Base-by-base conservation (phyloP, 129 eudicot species). In the Centella asiatica region DNA sequence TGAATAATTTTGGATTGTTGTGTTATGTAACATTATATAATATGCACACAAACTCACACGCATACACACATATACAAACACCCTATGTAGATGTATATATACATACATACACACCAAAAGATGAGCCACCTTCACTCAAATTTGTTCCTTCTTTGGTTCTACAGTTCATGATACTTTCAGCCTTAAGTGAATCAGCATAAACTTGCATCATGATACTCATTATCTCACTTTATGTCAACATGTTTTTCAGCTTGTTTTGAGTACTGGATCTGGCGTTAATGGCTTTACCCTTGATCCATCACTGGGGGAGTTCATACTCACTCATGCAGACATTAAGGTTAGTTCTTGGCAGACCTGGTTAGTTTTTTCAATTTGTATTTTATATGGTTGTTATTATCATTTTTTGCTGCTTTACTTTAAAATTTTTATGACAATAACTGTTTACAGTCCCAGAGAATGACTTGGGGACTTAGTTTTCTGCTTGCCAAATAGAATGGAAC, bases 201-300 rank as follows among this genome's bases (percentile, higher is more conserved):
- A n/a, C n/a, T n/a, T n/a, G n/a, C n/a, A n/a, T n/a, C n/a, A n/a
- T n/a, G n/a, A n/a, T n/a, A n/a, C n/a, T n/a, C n/a, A n/a, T n/a
- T n/a, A n/a, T n/a, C n/a, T 19, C 9, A 32, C 11, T 58, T 34
- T 15, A 14, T 58, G 25, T 58, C 31, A 26, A 37, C 54, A 34
- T 22, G 51, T 25, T 69, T 76, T 71, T 42, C 85, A 92, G 99
- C 71, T 92, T 74, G 99, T 92, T 26, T 56, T 92, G 61, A 92
- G 99, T 76, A 82, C 96, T 46, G 99, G 99, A 64, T 47, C 65
- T 47, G 99, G 99, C 54, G 96, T 92, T 54, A 92, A 92, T 76
- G 99, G 99, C 20, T 92, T 92, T 75, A 92, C 99, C 29, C 96
- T 92, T 61, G 99, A 92, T 74, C 99, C 99, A 58, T 92, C 99